Base-by-base conservation (phyloP, 441 rosid genomes). In the Populus hybrid region DNA sequence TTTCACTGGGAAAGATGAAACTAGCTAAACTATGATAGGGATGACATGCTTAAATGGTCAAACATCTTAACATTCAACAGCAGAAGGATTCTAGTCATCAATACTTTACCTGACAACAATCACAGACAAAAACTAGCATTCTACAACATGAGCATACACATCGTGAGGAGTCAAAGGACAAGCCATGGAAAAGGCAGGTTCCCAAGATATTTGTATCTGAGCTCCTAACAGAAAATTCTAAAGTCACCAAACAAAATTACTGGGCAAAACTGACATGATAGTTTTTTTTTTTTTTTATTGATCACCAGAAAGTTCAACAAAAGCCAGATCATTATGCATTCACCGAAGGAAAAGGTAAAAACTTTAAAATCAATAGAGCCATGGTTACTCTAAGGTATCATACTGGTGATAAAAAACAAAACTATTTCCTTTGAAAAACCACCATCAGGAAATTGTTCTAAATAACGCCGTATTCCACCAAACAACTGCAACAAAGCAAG, bases 381-480 rank as follows among this genome's bases (percentile, higher is more conserved):
- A 23, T 4, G 23, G 3, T 6, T 57, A 19, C 63, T 6, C 9
- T 3, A 6, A 42, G 21, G 26, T 73, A 79, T 72, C 87, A 79
- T 91, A 93, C 99, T 97, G 87, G 83, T 91, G 97, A 82, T 93
- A 97, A 81, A 95, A 95, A 79, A 95, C 99, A 78, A 95, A 95
- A 81, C 90, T 93, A 87, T 95, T 95, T 80, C 99, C 99, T 86
- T 87, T 88, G 84, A 92, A 95, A 86, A 92, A 40, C 98, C 97
- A 69, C 99, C 95, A 85, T 85, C 89, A 12, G 98, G 98, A 79
- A 85, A 93, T 76, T 93, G 92, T 85, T 92, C 98, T 84, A 93
- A 88, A 84, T 95, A 95, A 71, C 97, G 88, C 76, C 91, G 97
- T 82, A 95, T 91, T 72, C 99, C 99, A 83, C 99, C 99, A 84